These are phyloP conservation scores for Alternaria panax DNA, from an alignment of 2,329 filamentous ascomycete genomes.

Conservation along the genomic window DNA sequence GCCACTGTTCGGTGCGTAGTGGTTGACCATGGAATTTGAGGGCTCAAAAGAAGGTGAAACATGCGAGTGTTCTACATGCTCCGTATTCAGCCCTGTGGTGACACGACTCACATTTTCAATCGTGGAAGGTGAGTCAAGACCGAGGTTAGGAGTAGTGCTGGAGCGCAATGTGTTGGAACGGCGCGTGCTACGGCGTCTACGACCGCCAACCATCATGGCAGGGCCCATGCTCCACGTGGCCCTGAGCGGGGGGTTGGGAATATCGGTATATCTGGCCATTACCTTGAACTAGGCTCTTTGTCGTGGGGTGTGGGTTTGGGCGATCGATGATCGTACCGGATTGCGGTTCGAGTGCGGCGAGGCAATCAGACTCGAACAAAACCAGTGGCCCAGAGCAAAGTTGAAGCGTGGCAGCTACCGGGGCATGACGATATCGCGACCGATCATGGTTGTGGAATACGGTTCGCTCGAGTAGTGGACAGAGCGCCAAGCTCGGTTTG, in stretches of 20 bases:
- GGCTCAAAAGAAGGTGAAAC: slow-evolving; percentile 4
- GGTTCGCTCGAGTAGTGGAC: not conserved
- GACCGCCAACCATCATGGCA: slow-evolving; percentile 20
- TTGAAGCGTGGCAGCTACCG: not conserved
- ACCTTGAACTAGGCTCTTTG: not conserved
- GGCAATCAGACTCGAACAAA: not conserved
- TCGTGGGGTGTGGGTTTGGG: not conserved
- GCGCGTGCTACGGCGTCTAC: slow-evolving; percentile 31
- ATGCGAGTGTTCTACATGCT: slow-evolving; percentile 11
- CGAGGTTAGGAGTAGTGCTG: slow-evolving; percentile 23
- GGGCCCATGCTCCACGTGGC: slow-evolving; percentile 9
- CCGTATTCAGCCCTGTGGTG: not conserved
- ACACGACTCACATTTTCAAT: slow-evolving; percentile 9
- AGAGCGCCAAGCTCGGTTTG: slow-evolving; percentile 3
- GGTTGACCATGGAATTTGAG: slow-evolving; percentile 6
- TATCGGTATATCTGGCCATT: slow-evolving; percentile 5
- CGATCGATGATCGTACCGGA: not conserved
- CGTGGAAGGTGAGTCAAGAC: slow-evolving; percentile 5
- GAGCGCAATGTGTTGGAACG: slow-evolving; percentile 24
- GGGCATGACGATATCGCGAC: not conserved
- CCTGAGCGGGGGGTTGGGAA: not conserved
- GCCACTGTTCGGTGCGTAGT: slow-evolving; percentile 6
- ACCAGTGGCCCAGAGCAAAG: not conserved
- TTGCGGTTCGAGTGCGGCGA: not conserved
- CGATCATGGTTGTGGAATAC: not conserved